A percentile compares a stretch with the other conserved stretches of the same genome.
phyloP scores from a whole-genome alignment of 1,139 yeast genomes.

The Pichia norvegensis region DNA sequence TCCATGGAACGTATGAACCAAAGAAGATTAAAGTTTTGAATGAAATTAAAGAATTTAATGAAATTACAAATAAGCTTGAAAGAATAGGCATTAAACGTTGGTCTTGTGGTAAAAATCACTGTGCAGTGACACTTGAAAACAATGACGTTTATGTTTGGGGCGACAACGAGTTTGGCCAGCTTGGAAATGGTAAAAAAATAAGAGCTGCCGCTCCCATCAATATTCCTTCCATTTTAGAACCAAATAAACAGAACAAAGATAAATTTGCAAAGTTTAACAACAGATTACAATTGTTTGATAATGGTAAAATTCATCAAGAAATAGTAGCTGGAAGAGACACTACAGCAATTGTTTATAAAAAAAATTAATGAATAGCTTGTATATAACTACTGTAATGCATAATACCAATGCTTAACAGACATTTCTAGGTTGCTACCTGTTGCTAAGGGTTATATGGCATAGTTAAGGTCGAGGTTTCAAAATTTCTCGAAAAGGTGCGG shows the following conservation, averaged over 20 bases:
- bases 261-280: conserved; percentile 30
- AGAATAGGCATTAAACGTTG: conserved; percentile 45
- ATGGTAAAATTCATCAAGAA: conserved; percentile 41
- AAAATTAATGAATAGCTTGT: background rate
- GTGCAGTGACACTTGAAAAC: conserved; percentile 51
- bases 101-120: conserved; percentile 60
- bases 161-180: conserved; percentile 70
- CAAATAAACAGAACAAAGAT: conserved; percentile 24
- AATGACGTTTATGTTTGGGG: conserved; percentile 78
- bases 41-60: conserved; percentile 37
- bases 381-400: background rate
- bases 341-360: conserved; percentile 56
- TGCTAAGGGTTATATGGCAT: too few species aligned
- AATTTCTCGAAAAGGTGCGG: too few species aligned
- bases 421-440: too few species aligned
- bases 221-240: conserved; percentile 53
- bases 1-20: conserved; percentile 70
- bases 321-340: conserved; percentile 55
- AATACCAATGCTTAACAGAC: too few species aligned
- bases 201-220: conserved; percentile 50
- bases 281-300: conserved; percentile 39
- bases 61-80: conserved; percentile 28
- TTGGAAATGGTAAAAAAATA: conserved; percentile 71
- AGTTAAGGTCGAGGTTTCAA: too few species aligned
- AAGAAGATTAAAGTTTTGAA: conserved; percentile 46